Base-by-base conservation (phyloP, 2,329 filamentous ascomycete genomes). In the Pseudogymnoascus sp. region DNA sequence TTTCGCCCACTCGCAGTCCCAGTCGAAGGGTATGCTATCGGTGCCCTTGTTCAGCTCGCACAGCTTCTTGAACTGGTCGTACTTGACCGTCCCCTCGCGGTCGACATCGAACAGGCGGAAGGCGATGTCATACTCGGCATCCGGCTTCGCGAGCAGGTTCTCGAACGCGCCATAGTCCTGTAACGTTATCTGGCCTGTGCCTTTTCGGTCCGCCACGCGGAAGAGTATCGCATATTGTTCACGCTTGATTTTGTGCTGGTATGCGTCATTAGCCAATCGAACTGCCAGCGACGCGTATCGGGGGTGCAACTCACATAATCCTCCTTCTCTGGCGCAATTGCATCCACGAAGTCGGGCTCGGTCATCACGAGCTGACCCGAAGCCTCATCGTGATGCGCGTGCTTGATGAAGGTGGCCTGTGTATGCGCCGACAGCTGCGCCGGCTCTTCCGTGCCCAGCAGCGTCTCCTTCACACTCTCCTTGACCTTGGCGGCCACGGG, bases 111-210 rank as follows among this genome's bases (percentile, higher is more conserved):
- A 99, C 62, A 99, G 84, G 71, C 95, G 90, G 79, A 98, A 99
- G 14, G 95, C 93, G 71, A 99, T 96, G 77, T 98, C 93, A 78
- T 99, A 99, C 79, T 99, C 95, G 75, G 95, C 95, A 73, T 98
- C 95, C 66, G 95, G 90, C 78, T 97, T 98, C 69, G 84, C 83
- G 64, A 99, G 87, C 67, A 99, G 84, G 79, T 96, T 96, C 79
- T 97, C 91, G 77, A 98, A 99, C 67, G 89, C 89, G 56, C 84
- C 87, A 92, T 93, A 99, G 78, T 99, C 95, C 65, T 86, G 81
- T 62, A 98, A 79, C 70, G 80, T 89, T 69, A 99, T 82, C 70
- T 84, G 87, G 67, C 93, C 93, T 50, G 81, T 81, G 68, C 81
- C 84, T 68, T 85, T 85, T 70, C 90, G 86, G 77, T 99, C 95